Percentiles rank a stretch among this genome's conserved stretches.
phyloP scores from a whole-genome alignment of 1,139 yeast genomes.

The Saccharomyces hybrid region DNA sequence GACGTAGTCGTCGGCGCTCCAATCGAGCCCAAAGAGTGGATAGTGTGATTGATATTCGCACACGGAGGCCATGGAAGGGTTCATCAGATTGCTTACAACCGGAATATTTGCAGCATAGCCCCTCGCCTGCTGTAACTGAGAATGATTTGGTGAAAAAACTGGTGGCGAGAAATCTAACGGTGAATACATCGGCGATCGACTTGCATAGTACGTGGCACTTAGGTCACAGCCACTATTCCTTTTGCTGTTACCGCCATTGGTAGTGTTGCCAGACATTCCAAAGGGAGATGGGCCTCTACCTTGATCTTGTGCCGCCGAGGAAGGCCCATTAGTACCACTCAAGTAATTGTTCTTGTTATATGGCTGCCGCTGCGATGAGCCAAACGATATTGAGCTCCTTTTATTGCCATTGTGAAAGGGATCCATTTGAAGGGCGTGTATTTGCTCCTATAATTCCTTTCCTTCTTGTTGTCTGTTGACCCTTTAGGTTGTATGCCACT shows the following conservation, averaged over 20 bases:
- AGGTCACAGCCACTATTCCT: constrained; percentile 1
- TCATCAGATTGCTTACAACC: constrained; percentile 2
- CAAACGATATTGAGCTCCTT: background rate
- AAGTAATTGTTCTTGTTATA: background rate
- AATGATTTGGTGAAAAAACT: constrained; percentile 10
- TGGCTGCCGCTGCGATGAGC: background rate
- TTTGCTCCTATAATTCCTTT: background rate
- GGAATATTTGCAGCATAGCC: constrained; percentile 7
- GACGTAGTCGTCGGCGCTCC: constrained; percentile 29
- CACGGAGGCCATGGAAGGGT: constrained; percentile 7
- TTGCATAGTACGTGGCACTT: constrained; percentile 9
- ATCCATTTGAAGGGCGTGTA: background rate
- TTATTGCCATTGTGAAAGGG: background rate
- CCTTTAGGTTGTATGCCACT: background rate
- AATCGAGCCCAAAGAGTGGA: constrained; percentile 29
- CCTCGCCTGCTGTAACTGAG: constrained; percentile 18
- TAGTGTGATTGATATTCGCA: constrained; percentile 25
- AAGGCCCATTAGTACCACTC: background rate
- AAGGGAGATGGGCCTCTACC: constrained; percentile 2
- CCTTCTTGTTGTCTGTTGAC: background rate
- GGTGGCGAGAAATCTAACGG: constrained; percentile 22
- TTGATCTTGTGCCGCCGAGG: background rate
- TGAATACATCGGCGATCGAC: constrained; percentile 26
- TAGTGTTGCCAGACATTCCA: constrained; percentile 2
- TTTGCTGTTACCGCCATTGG: background rate